Evolutionary conservation across 2,329 filamentous ascomycete species (phyloP).

Genomic region (Thielaviopsis ethacetica): DNA sequence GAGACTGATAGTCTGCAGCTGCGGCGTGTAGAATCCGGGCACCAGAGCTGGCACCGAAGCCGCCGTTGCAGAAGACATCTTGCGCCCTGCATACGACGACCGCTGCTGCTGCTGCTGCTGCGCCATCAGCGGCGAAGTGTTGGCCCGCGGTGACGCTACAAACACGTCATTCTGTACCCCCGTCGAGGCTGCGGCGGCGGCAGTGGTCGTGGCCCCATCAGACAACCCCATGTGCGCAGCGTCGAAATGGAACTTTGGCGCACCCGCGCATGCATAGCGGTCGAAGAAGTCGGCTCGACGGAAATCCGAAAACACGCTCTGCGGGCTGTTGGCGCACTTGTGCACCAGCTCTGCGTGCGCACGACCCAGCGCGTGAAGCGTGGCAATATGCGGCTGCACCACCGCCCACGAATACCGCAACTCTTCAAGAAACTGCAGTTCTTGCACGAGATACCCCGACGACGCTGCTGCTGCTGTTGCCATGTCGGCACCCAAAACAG

Average conservation of each 20-base stretch:
- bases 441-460: constrained; percentile 36
- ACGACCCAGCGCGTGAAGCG: constrained; percentile 58
- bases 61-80: no score
- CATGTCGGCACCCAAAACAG: no score
- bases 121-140: no score
- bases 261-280: constrained; percentile 48
- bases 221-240: constrained; percentile 56
- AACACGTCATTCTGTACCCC: no score
- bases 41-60: no score
- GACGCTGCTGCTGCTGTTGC: no score
- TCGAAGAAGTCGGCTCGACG: constrained; percentile 58
- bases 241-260: constrained; percentile 48
- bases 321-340: no score
- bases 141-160: no score
- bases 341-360: constrained; percentile 63
- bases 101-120: no score
- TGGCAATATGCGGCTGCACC: constrained; percentile 65
- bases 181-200: constrained; percentile 24
- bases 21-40: no score
- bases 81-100: no score
- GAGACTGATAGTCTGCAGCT: no score
- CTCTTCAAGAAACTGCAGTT: constrained; percentile 66
- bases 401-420: constrained; percentile 60
- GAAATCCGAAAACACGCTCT: constrained; percentile 32
- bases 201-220: constrained; percentile 38